Evolutionary conservation across 202 grass and related monocot genomes (phyloP), one percentile per base, ranked within the genome.

Genomic region (Miscanthus sacchariflorus): DNA sequence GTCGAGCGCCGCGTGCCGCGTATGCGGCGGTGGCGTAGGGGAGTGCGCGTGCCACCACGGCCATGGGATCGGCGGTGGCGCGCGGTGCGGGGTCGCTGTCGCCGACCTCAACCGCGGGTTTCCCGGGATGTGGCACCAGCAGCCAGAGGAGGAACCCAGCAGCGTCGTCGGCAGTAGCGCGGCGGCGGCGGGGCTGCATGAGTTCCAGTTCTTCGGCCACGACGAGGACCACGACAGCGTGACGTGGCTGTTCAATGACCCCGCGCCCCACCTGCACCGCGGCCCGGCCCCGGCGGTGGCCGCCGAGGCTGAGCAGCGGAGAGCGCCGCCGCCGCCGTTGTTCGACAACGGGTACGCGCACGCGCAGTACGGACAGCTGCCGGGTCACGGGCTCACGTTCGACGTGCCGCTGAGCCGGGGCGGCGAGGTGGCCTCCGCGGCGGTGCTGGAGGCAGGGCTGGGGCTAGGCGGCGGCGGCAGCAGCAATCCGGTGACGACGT

Each of bases 181-280:
- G 10, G 80, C 89, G 6, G 88, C 81, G 7, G 88, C 74, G 7
- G 84, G 86, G 46, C 78, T 92, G 54, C 94, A 96, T 1, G 94
- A 96, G 86, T 93, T 99, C 75, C 97, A 99, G 76, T 99, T 99
- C 93, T 99, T 96, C 76, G 93, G 97, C 6, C 90, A 95, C 79
- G 96, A 98, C 44, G 91, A 91, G 17, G 81, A 98, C 72, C 93
- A 96, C 30, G 88, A 91, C 6, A 92, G 90, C 90, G 97, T 95
- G 5, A 80, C 91, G 52, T 96, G 97, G 97, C 82, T 99, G 77
- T 93, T 99, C 88, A 91, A 93, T 85, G 94, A 99, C 56, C 90
- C 87, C 1, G 70, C 83, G 30, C 78, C 84, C 9, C 79, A 92
- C 74, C 35, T 70, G 42, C 90, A 85, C 18, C 85, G 74, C 63